Base-by-base conservation (phyloP, 2,329 filamentous ascomycete genomes). In the Purpureocillium takamizusanense region DNA sequence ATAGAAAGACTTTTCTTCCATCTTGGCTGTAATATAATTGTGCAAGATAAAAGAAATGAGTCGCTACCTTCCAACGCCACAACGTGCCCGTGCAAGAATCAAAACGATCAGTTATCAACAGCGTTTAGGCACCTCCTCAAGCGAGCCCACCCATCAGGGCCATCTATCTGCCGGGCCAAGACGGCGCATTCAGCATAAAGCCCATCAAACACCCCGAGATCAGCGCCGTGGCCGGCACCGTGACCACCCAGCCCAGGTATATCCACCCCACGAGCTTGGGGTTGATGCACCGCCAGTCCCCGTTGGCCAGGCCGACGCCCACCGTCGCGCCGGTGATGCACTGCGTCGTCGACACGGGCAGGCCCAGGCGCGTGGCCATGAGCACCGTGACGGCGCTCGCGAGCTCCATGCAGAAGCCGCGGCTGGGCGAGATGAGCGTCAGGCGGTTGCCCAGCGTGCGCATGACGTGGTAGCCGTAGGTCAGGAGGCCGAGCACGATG, bases 381-480 rank as follows among this genome's bases (percentile, higher is more conserved):
- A 76, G 61, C 37, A 76, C 66, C 4, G 70, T 75, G 41, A 73
- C 59, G 11, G 70, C 69, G 34, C 66, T 69, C 30, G 63, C 65
- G 40, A 72, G 60, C 48, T 71, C 68, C 66, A 70, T 70, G 42
- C 61, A 67, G 50, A 66, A 71, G 10, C 72, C 72, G 42, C 72
- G 61, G 4, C 63, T 65, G 2, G 72, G 72, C 8, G 69, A 74
- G 50, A 74, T 71, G 15, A 72, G 61, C 12, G 72, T 76, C 44
- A 76, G 62, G 31, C 70, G 64, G 56, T 75, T 76, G 8, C 72
- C 72, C 40, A 76, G 63, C 34, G 68, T 69, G 37, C 69, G 64
- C 69, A 77, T 76, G 50, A 80, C 77, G 50, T 79, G 75, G 55
- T 78, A 80, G 7, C 76, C 76, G 47, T 77, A 80, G 9, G 73